Percentiles rank a stretch among this genome's conserved stretches.
Evolutionary conservation across 805 yeast genomes (phyloP).

Genomic region (Metschnikowia baotianmanensis): DNA sequence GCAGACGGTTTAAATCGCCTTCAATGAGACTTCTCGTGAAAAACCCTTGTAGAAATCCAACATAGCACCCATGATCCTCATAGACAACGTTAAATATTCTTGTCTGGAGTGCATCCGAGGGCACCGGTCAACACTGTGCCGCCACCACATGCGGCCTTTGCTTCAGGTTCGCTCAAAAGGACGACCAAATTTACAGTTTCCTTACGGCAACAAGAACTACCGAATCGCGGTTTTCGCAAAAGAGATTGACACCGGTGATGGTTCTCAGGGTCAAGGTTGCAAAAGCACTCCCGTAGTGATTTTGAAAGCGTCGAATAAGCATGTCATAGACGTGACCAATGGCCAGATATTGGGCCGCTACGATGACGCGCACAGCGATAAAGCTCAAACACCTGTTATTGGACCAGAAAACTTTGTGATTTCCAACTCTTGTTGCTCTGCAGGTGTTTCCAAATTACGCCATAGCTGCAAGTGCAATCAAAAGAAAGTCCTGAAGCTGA

Average conservation of each 20-base stretch:
- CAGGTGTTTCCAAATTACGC: conserved; percentile 18
- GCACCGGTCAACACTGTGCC: conserved; percentile 85
- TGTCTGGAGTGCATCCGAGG: conserved; percentile 90
- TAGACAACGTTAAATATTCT: conserved; percentile 76
- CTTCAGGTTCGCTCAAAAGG: conserved; percentile 90
- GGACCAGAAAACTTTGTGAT: conserved; percentile 33
- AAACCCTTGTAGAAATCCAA: not conserved
- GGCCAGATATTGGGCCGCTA: conserved; percentile 42
- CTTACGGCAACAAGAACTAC: conserved; percentile 47
- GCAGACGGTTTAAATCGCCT: conserved; percentile 3
- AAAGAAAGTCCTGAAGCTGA: conserved; percentile 32
- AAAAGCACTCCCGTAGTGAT: conserved; percentile 29
- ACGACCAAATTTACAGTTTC: conserved; percentile 61
- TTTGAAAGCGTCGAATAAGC: conserved; percentile 38
- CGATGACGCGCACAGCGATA: conserved; percentile 15
- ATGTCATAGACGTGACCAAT: conserved; percentile 36
- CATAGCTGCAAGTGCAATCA: conserved; percentile 33
- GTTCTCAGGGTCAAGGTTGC: conserved; percentile 8
- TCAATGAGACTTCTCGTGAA: conserved; percentile 2
- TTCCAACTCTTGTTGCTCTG: conserved; percentile 33
- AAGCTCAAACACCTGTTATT: conserved; percentile 5
- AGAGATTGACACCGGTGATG: conserved; percentile 21
- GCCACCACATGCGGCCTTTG: conserved; percentile 74
- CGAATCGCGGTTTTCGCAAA: conserved; percentile 61
- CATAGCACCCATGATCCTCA: conserved; percentile 59